These are phyloP conservation scores for Melampsora americana DNA, from an alignment of 1,284 basidiomycete genomes.

Conservation along the genomic window DNA sequence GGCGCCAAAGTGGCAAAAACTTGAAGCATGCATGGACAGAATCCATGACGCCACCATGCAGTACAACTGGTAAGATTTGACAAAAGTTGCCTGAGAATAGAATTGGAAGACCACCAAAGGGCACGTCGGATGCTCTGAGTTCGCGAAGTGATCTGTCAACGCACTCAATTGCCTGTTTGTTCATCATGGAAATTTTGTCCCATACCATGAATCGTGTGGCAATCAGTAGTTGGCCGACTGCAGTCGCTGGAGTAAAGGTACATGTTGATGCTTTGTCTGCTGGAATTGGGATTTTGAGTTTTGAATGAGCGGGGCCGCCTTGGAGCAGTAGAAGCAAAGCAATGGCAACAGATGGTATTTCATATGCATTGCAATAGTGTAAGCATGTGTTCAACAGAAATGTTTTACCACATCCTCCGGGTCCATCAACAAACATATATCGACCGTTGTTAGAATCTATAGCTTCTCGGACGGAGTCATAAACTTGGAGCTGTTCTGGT, in stretches of 20 bases:
- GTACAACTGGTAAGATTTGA: conserved; percentile 12
- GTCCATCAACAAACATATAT: too few species aligned
- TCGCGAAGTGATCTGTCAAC: not conserved
- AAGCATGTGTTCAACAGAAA: not conserved
- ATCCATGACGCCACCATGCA: not conserved
- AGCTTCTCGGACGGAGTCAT: too few species aligned
- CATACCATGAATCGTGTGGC: not conserved
- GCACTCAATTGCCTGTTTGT: not conserved
- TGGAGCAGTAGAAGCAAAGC: not conserved
- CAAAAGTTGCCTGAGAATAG: conserved; percentile 21
- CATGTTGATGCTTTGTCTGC: not conserved
- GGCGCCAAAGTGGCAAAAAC: not conserved
- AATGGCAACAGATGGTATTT: not conserved
- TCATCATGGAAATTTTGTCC: conserved; percentile 10
- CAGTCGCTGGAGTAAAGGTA: not conserved
- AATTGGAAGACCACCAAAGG: not conserved
- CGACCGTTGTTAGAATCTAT: not conserved
- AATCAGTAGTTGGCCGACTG: too few species aligned
- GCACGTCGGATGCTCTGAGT: not conserved
- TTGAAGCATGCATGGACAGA: not conserved
- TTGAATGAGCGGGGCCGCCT: not conserved
- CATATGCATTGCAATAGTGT: not conserved
- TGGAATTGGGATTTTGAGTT: conserved; percentile 5
- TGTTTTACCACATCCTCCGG: too few species aligned
- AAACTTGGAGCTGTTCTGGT: too few species aligned